Percentiles rank a stretch among this genome's conserved stretches.
These are phyloP conservation scores for Kandelia obovata DNA, from an alignment of 345 rosid genomes.

Conservation along the genomic window DNA sequence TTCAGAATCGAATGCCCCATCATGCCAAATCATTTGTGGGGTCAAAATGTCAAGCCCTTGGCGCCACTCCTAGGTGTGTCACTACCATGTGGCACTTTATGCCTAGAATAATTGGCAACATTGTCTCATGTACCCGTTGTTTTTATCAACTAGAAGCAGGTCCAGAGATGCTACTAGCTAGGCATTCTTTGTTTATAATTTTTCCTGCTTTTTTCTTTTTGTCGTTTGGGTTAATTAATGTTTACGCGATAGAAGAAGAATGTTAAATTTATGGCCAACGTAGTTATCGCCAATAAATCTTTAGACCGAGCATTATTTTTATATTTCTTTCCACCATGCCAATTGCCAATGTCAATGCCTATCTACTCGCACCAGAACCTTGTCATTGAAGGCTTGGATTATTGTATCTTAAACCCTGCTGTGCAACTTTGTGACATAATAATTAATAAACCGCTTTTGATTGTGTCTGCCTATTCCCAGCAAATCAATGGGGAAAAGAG, in stretches of 20 bases:
- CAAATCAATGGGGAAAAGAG: slow-evolving; percentile 1
- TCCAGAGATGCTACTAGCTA: neutral
- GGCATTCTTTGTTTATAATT: slow-evolving; percentile 20
- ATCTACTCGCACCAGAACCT: slow-evolving; percentile 15
- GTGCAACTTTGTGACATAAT: slow-evolving; percentile 9
- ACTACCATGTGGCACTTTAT: too few relatives aligned
- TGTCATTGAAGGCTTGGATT: slow-evolving; percentile 27
- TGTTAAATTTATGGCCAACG: slow-evolving; percentile 10
- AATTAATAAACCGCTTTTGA: slow-evolving; percentile 9
- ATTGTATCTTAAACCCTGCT: slow-evolving; percentile 8
- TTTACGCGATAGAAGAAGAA: slow-evolving; percentile 4
- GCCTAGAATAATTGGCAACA: too few relatives aligned
- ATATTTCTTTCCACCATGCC: neutral
- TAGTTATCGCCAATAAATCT: slow-evolving; percentile 1
- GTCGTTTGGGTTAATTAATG: slow-evolving; percentile 7
- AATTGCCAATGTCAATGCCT: slow-evolving; percentile 20
- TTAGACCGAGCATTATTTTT: neutral
- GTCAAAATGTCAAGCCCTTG: neutral
- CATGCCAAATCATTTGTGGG: slow-evolving; percentile 44
- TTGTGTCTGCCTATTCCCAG: slow-evolving; percentile 2
- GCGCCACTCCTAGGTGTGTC: slow-evolving; percentile 10
- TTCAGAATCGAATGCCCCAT: slow-evolving; percentile 40
- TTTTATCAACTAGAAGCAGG: neutral
- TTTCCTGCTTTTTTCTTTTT: slow-evolving; percentile 3
- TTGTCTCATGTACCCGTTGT: neutral